phyloP scores from a whole-genome alignment of 2,329 filamentous ascomycete genomes.

The Hypoxylon sp. region DNA sequence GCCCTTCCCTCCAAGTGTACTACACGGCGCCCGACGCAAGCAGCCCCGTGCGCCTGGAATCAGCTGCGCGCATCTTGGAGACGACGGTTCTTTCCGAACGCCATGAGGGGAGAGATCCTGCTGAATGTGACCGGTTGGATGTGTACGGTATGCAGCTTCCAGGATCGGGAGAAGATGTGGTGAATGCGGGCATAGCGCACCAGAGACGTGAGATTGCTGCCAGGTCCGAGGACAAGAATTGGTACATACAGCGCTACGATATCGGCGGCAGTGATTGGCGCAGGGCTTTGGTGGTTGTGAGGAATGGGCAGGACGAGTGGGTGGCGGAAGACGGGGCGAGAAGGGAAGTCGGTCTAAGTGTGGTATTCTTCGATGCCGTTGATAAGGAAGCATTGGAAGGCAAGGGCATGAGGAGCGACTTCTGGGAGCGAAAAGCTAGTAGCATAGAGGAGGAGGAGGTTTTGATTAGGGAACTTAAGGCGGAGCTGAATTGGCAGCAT shows the following conservation, averaged over 20 bases:
- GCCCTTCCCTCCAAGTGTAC: no score
- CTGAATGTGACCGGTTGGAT: background rate
- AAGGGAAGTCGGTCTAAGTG: no score
- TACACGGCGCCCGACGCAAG: no score
- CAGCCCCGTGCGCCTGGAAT: no score
- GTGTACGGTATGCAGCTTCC: background rate
- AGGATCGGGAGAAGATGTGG: background rate
- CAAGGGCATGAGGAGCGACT: no score
- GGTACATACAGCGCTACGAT: background rate
- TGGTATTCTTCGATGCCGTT: no score
- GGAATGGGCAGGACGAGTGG: no score
- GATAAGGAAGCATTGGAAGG: no score
- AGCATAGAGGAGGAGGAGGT: no score
- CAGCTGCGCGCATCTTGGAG: background rate
- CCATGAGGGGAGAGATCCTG: background rate
- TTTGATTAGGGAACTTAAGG: background rate
- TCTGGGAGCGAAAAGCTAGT: no score
- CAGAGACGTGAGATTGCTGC: background rate
- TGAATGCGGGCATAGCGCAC: background rate
- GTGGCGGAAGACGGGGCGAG: no score
- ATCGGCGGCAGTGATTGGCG: background rate
- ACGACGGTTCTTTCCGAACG: background rate
- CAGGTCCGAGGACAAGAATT: background rate
- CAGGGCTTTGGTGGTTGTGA: no score
- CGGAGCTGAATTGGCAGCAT: background rate